A percentile compares a stretch with the other conserved stretches of the same genome.
phyloP scores from a whole-genome alignment of 805 yeast species.

The Ogataea trehaloabstinens region DNA sequence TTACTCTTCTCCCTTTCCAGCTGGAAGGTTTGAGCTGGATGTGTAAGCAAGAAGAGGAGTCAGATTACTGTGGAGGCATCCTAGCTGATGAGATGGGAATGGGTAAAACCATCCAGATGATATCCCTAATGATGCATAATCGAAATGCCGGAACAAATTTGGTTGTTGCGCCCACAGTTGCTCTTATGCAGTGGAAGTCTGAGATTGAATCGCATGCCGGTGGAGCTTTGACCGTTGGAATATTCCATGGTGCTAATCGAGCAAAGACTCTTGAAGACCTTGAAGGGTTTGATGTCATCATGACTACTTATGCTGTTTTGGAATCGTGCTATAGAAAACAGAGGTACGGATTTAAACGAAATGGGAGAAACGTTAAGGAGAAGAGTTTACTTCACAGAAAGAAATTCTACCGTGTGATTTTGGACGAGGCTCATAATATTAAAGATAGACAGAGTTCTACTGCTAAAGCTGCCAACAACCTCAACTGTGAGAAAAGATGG shows the following conservation, averaged over 20 bases:
- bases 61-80: conserved; percentile 82
- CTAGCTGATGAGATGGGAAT: conserved; percentile 99
- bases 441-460: conserved; percentile 94
- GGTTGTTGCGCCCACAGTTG: conserved; percentile 98
- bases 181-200: conserved; percentile 94
- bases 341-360: conserved; percentile 76
- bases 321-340: conserved; percentile 87
- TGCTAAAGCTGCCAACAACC: conserved; percentile 81
- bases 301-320: conserved; percentile 90
- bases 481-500: conserved; percentile 76
- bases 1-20: conserved; percentile 83
- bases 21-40: conserved; percentile 93
- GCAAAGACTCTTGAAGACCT: conserved; percentile 57
- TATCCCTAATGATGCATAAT: conserved; percentile 78
- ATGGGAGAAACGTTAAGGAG: conserved; percentile 69
- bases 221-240: conserved; percentile 60
- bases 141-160: conserved; percentile 66
- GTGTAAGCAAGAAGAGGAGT: conserved; percentile 76
- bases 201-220: conserved; percentile 87
- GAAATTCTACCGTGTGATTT: conserved; percentile 76
- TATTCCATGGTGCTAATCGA: conserved; percentile 87
- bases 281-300: conserved; percentile 66
- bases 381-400: conserved; percentile 70
- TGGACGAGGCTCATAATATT: conserved; percentile 97
- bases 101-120: conserved; percentile 98